Base-by-base conservation (phyloP, 768 basidiomycete species). In the Naematelia encephala region DNA sequence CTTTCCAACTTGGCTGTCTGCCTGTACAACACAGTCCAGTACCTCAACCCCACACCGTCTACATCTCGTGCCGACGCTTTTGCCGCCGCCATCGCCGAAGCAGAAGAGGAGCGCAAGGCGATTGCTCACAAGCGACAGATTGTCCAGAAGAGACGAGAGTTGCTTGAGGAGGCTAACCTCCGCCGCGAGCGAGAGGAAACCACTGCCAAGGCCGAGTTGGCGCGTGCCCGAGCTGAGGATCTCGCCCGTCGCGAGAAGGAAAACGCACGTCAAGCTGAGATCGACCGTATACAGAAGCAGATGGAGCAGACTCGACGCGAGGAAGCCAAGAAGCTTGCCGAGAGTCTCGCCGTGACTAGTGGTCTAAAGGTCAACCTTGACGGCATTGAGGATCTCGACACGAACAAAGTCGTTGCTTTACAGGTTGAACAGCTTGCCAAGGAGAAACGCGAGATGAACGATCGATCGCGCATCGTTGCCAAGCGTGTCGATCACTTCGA, bases 351-450 rank as follows among this genome's bases (percentile, higher is more conserved):
- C 65, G 88, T 87, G 74, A 86, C 87, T 74, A 89, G 66, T 84
- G 85, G 57, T 75, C 89, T 78, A 54, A 83, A 83, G 67, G 81
- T 85, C 54, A 87, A 88, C 65, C 82, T 89, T 60, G 83, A 85
- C 60, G 86, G 88, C 72, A 82, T 92, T 77, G 88, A 90, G 67
- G 85, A 84, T 51, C 81, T 89, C 61, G 90, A 90, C 76, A 91
- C 91, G 8, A 87, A 89, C 69, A 85, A 85, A 48, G 84, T 98
- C 62, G 87, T 97, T 77, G 84, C 83, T 27, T 84, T 96, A 66
- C 92, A 96, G 76, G 91, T 96, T 34, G 87, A 91, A 65, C 91
- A 97, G 73, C 82, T 97, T 46, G 96, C 96, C 80, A 96, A 94
- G 80, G 93, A 98, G 80, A 94, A 92, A 82, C 87, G 85, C 69